Evolutionary conservation across 2,329 filamentous ascomycete genomes (phyloP).

Genomic region (Botrytis deweyae): DNA sequence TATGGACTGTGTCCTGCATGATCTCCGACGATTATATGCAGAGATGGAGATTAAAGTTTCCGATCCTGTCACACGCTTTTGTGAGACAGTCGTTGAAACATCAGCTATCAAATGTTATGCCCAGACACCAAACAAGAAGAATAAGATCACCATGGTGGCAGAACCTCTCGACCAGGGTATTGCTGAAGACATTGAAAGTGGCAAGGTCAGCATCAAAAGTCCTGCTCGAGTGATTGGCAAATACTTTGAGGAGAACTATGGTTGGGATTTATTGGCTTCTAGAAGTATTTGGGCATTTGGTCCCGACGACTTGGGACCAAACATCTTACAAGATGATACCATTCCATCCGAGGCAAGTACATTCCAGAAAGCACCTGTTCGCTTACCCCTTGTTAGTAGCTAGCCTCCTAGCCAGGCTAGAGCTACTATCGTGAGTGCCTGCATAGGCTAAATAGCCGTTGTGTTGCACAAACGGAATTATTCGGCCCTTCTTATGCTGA

Average conservation of each 20-base stretch:
- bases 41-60: conserved; percentile 99
- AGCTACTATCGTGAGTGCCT: conserved; percentile 6
- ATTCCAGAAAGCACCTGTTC: conserved; percentile 12
- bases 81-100: conserved; percentile 95
- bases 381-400: conserved; percentile 5
- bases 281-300: conserved; percentile 99
- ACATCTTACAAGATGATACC: conserved; percentile 96
- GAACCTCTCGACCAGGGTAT: conserved; percentile 95
- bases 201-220: conserved; percentile 87
- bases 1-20: conserved; percentile 98
- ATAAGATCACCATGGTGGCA: conserved; percentile 97
- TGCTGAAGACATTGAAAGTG: conserved; percentile 88
- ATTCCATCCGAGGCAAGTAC: conserved; percentile 74
- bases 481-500: conserved; percentile 36
- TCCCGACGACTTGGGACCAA: conserved; percentile 89
- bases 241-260: conserved; percentile 96
- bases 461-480: conserved; percentile 16
- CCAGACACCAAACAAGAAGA: conserved; percentile 98
- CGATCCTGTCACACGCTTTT: conserved; percentile 95
- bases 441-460: conserved; percentile 12
- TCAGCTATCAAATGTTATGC: conserved; percentile 98
- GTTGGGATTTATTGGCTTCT: conserved; percentile 91
- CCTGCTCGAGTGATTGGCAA: conserved; percentile 90
- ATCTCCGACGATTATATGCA: conserved; percentile 87
- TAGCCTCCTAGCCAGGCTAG: neutral